phyloP scores from a whole-genome alignment of 306 rosid species.

The Fagus sylvatica region DNA sequence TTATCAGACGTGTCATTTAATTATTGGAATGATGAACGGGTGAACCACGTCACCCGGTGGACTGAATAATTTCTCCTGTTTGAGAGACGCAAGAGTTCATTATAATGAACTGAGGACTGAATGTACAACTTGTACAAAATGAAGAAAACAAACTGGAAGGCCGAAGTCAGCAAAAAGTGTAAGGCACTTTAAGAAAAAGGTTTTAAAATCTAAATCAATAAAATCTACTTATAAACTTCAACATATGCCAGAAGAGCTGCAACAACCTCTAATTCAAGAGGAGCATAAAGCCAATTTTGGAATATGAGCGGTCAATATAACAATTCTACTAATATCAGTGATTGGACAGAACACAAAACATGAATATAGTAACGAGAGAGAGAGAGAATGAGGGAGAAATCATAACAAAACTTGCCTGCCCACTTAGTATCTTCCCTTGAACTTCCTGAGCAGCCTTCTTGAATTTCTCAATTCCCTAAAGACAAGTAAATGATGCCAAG shows the following conservation, averaged over 20 bases:
- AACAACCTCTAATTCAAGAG: conserved; percentile 6
- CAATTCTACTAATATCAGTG: neutral
- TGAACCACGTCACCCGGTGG: too few relatives aligned
- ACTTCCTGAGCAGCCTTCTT: conserved; percentile 81
- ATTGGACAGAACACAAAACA: neutral
- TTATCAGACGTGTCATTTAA: too few relatives aligned
- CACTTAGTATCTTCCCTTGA: conserved; percentile 78
- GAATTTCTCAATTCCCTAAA: conserved; percentile 92
- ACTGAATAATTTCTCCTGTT: too few relatives aligned
- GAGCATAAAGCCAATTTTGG: neutral
- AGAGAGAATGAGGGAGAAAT: conserved; percentile 5
- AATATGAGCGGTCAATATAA: neutral
- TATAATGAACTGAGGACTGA: neutral
- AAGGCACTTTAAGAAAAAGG: neutral
- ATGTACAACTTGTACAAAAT: neutral
- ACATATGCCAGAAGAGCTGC: neutral
- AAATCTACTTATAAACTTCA: neutral
- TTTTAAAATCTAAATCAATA: neutral
- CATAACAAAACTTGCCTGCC: conserved; percentile 67
- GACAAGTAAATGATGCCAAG: conserved; percentile 22
- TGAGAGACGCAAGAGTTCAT: neutral
- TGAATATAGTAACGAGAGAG: neutral
- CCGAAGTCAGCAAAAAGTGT: neutral
- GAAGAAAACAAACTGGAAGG: neutral
- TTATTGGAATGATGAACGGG: too few relatives aligned